Percentiles rank a stretch among this genome's conserved stretches.
Evolutionary conservation across 2,329 filamentous ascomycete species (phyloP).

Genomic region (Fusarium sambucinum): DNA sequence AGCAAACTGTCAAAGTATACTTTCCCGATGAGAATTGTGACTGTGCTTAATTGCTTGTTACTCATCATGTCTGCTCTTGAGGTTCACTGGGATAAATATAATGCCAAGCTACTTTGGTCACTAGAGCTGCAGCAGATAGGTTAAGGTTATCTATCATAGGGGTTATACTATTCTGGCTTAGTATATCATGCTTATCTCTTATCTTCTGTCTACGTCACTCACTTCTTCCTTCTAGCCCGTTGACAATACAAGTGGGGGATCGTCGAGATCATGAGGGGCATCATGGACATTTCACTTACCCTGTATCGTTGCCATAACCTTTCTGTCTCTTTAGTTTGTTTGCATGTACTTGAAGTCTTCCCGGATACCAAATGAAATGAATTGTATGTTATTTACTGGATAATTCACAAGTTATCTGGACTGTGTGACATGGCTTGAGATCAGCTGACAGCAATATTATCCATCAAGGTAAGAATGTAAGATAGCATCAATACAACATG

Average conservation of each 20-base stretch:
- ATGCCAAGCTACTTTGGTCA: slow-evolving; percentile 17
- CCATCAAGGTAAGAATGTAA: background rate
- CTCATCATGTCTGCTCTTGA: background rate
- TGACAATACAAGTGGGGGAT: slow-evolving; percentile 40
- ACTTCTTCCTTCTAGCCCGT: background rate
- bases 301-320: background rate
- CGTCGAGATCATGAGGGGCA: slow-evolving; percentile 37
- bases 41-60: background rate
- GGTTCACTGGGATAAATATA: background rate
- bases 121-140: slow-evolving; percentile 17
- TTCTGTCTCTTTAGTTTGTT: background rate
- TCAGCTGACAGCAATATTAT: background rate
- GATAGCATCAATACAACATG: background rate
- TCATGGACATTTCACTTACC: slow-evolving; percentile 10
- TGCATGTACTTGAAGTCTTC: background rate
- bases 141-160: slow-evolving; percentile 40
- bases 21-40: background rate
- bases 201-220: slow-evolving; percentile 33
- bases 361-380: too few species aligned
- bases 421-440: background rate
- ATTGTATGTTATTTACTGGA: rapidly evolving
- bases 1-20: background rate
- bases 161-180: slow-evolving; percentile 10
- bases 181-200: slow-evolving; percentile 2
- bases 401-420: background rate